phyloP scores from a whole-genome alignment of 495 filamentous ascomycete genomes.

The Annulohypoxylon maeteangense region DNA sequence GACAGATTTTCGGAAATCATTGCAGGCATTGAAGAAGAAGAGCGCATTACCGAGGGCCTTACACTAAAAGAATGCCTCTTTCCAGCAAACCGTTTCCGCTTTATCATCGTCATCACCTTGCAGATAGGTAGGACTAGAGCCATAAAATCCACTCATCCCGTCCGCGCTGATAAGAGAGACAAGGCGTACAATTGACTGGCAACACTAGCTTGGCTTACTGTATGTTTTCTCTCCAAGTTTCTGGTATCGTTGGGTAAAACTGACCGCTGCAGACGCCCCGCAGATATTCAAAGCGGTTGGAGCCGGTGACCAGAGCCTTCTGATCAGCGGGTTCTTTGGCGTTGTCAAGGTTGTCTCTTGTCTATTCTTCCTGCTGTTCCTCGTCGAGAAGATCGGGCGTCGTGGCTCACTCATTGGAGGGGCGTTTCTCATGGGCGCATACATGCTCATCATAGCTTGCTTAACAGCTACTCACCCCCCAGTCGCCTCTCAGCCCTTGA shows the following conservation, averaged over 20 bases:
- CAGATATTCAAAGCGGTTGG: conserved; percentile 62
- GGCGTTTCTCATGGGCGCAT: conserved; percentile 51
- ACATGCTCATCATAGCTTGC: conserved; percentile 45
- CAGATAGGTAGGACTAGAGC: conserved; percentile 41
- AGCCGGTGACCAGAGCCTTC: conserved; percentile 53
- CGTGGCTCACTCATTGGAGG: conserved; percentile 51
- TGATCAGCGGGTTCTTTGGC: conserved; percentile 62
- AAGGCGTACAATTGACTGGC: conserved; percentile 58
- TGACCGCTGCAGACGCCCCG: conserved; percentile 48
- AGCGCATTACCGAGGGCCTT: conserved; percentile 56
- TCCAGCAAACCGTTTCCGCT: conserved; percentile 57
- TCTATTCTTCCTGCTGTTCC: conserved; percentile 52
- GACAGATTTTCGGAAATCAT: conserved; percentile 56
- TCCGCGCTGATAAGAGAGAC: conserved; percentile 14
- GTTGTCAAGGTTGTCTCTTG: conserved; percentile 59
- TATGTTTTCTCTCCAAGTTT: conserved; percentile 10
- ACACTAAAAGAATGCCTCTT: conserved; percentile 58
- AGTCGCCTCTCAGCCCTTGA: conserved; percentile 36
- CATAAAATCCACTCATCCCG: neutral
- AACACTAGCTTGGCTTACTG: conserved; percentile 62
- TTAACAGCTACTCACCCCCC: conserved; percentile 57
- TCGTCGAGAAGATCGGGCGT: conserved; percentile 54
- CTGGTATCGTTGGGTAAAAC: neutral
- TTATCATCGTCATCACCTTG: conserved; percentile 55
- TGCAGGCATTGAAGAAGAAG: conserved; percentile 56